Percentiles rank a stretch among this genome's conserved stretches.
Conservation (phyloP, 345 rosid genomes). For the Aurinia saxatilis region DNA sequence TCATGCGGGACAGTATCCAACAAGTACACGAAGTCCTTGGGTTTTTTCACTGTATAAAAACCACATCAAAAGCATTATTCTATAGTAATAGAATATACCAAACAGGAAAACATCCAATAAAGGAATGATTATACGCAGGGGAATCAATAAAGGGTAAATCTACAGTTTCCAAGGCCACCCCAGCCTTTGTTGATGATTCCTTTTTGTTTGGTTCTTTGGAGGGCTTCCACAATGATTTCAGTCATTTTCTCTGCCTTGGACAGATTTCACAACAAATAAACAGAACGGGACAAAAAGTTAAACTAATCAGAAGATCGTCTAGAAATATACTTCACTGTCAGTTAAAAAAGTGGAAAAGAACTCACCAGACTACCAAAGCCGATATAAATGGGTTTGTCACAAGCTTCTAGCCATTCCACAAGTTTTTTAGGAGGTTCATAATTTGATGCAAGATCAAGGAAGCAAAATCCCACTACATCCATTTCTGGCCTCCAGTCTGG, state of each 20-base stretch:
- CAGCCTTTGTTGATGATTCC: conserved; percentile 98
- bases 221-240: conserved; percentile 65
- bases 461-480: conserved; percentile 97
- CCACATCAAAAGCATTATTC: too few relatives aligned
- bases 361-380: conserved; percentile 99
- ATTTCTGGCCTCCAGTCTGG: conserved; percentile 96
- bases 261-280: conserved; percentile 48
- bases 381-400: conserved; percentile 82
- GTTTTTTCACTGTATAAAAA: conserved; percentile 77
- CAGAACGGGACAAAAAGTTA: neutral
- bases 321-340: neutral
- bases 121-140: neutral
- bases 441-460: conserved; percentile 96
- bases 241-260: conserved; percentile 88
- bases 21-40: conserved; percentile 71
- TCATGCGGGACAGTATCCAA: conserved; percentile 96
- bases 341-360: conserved; percentile 15
- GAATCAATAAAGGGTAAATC: conserved; percentile 20
- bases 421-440: conserved; percentile 92
- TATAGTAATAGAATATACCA: neutral
- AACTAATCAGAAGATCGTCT: neutral
- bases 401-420: conserved; percentile 86
- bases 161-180: conserved; percentile 96
- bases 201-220: conserved; percentile 74
- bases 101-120: neutral